Conservation (phyloP, 2,329 filamentous ascomycete genomes). For the Lachnellula arida region DNA sequence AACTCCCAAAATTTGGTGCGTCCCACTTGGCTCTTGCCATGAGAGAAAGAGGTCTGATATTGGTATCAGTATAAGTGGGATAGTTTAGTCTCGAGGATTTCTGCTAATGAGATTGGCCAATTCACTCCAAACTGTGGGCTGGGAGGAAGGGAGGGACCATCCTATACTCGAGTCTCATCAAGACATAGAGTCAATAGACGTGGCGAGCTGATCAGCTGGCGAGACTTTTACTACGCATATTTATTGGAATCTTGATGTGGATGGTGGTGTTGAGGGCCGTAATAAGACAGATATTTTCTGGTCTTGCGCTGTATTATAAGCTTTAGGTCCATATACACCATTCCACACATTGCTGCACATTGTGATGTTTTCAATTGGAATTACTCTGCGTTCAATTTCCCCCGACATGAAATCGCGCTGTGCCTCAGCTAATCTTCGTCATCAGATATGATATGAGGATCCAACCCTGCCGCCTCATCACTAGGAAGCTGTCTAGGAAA, state of each 20-base stretch:
- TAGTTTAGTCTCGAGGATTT: constrained; percentile 22
- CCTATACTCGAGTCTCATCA: constrained; percentile 21
- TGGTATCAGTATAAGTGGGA: constrained; percentile 23
- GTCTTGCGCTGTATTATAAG: constrained; percentile 27
- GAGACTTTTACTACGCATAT: constrained; percentile 15
- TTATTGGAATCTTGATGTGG: constrained; percentile 19
- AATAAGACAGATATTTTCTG: constrained; percentile 13
- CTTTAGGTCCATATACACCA: constrained; percentile 23
- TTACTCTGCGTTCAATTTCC: neutral
- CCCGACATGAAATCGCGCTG: neutral
- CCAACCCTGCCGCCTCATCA: constrained; percentile 23
- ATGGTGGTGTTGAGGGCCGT: constrained; percentile 9
- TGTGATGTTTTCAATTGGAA: neutral
- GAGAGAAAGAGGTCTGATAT: constrained; percentile 23
- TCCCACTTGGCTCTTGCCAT: constrained; percentile 27
- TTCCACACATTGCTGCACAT: constrained; percentile 6
- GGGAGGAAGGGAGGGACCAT: constrained; percentile 33
- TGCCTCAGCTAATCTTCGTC: constrained; percentile 13
- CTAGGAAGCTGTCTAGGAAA: constrained; percentile 37
- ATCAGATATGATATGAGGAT: constrained; percentile 17
- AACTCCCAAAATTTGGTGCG: constrained; percentile 23
- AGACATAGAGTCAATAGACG: constrained; percentile 15
- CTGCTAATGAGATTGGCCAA: constrained; percentile 27
- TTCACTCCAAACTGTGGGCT: constrained; percentile 25
- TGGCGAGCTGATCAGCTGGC: constrained; percentile 28